Percentiles rank a stretch among this genome's conserved stretches.
Conservation (phyloP, 176 grass and related monocot genomes). For the Juncus effusus region DNA sequence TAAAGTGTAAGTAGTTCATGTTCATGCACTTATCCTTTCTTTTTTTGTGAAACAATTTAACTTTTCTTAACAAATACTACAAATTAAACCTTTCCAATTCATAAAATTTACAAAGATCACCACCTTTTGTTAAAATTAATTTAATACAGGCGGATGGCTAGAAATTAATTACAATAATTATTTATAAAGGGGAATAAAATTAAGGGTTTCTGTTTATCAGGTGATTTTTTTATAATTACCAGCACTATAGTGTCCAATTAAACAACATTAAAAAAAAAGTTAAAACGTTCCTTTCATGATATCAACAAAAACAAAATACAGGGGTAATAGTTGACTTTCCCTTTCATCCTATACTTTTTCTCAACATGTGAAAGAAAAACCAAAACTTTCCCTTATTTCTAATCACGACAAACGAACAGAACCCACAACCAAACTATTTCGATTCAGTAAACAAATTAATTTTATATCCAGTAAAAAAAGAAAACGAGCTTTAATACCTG, state of each 20-base stretch:
- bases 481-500: conserved; percentile 37
- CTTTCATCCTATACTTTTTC: neutral
- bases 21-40: too few species aligned
- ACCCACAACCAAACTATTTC: neutral
- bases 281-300: too few species aligned
- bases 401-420: neutral
- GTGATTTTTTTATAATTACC: too few species aligned
- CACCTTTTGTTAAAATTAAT: neutral
- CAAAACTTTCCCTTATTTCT: neutral
- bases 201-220: too few species aligned
- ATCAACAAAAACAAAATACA: neutral
- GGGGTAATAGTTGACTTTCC: neutral
- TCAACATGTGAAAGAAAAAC: neutral
- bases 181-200: neutral
- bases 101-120: too few species aligned
- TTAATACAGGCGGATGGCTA: too few species aligned
- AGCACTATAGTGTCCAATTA: too few species aligned
- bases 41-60: too few species aligned
- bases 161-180: neutral
- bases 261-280: too few species aligned
- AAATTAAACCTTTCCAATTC: neutral
- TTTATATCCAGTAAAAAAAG: neutral
- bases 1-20: too few species aligned
- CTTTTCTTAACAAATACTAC: too few species aligned
- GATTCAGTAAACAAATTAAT: conserved; percentile 2